A percentile compares a stretch with the other conserved stretches of the same genome.
Conservation (phyloP, 192 early-diverging fungal species). For the Radiomyces spectabilis region DNA sequence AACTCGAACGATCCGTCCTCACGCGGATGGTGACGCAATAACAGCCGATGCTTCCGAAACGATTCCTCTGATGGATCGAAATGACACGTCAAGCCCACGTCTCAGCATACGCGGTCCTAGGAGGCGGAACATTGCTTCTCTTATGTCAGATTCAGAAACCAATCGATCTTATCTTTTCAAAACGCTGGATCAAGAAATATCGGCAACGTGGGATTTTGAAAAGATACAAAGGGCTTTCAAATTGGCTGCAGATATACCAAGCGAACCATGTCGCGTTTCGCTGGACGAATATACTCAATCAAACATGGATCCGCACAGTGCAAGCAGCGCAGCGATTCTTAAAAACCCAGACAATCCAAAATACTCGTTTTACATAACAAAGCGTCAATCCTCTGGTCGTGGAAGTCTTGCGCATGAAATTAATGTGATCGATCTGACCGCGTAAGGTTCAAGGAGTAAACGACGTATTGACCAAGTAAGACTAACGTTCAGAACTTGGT, state of each 20-base stretch:
- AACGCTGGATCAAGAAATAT: too few species aligned
- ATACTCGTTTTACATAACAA: neutral
- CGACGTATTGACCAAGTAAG: neutral
- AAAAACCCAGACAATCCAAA: neutral
- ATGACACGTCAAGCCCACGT: neutral
- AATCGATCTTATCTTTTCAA: too few species aligned
- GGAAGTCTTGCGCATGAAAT: neutral
- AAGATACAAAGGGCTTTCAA: too few species aligned
- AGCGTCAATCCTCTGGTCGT: neutral
- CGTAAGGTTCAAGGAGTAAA: neutral
- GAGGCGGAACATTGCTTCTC: neutral
- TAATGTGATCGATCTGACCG: neutral
- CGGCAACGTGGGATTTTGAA: too few species aligned
- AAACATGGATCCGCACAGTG: neutral
- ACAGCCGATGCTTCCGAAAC: neutral
- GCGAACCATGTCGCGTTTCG: neutral
- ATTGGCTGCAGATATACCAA: neutral
- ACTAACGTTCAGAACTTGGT: neutral
- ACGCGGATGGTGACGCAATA: too few species aligned
- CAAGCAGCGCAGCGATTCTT: neutral
- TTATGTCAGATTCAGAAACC: neutral
- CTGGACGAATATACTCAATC: neutral
- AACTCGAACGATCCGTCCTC: neutral
- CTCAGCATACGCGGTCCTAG: neutral
- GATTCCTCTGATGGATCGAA: neutral